Base-by-base conservation (phyloP, 345 rosid genomes). In the Lenwebbia sp. region DNA sequence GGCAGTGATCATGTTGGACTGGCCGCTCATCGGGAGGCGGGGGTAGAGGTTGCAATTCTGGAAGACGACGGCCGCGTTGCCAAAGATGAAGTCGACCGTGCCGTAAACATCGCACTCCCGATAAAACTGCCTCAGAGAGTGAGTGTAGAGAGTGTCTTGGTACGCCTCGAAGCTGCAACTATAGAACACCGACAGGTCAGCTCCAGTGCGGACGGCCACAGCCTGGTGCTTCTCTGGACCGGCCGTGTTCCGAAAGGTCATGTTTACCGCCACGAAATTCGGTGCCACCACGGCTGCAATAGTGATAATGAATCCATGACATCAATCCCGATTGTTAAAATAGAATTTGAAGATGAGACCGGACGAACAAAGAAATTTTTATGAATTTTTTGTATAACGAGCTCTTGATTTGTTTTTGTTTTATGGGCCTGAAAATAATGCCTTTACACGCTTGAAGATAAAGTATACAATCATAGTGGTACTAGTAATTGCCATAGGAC, bases 91-190 rank as follows among this genome's bases (percentile, higher is more conserved):
- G 57, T 97, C 99, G 7, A 96, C 97, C 0, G 99, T 97, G 3
- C 99, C 99, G 41, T 95, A 97, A 12, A 97, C 87, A 37, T 97
- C 97, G 30, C 99, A 97, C 81, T 94, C 98, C 14, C 98, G 90
- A 37, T 97, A 97, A 88, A 96, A 96, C 81, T 96, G 98, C 85
- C 99, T 88, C 5, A 94, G 76, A 13, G 99, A 95, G 87, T 95
- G 96, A 0, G 96, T 84, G 87, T 96, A 95, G 54, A 97, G 85
- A 0, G 99, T 95, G 88, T 97, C 99, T 89, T 96, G 99, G 84
- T 94, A 96, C 26, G 88, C 99, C 85, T 95, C 98, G 21, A 96
- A 95, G 58, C 99, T 95, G 91, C 99, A 96, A 47, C 93, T 88
- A 52, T 96, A 96, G 86, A 96, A 96, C 41, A 92, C 86, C 1